Evolutionary conservation across 768 basidiomycete genomes (phyloP).

Genomic region (Termitomyces sp.): DNA sequence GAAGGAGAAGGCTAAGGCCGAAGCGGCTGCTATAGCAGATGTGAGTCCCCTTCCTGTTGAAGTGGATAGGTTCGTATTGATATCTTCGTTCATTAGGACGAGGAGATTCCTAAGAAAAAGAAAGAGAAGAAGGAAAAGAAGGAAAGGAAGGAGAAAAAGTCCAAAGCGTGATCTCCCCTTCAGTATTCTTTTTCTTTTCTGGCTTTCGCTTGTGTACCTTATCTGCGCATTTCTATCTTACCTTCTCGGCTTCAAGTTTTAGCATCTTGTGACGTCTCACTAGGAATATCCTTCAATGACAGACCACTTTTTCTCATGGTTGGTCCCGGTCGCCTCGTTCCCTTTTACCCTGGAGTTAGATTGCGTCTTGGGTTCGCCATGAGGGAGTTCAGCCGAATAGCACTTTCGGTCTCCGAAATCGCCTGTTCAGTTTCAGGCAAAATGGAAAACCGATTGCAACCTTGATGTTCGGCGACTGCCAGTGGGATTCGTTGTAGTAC

Average conservation of each 20-base stretch:
- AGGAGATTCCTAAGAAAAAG: conserved; percentile 37
- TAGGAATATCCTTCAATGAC: not conserved
- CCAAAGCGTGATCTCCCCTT: conserved; percentile 23
- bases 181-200: conserved; percentile 9
- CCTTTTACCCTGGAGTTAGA: too few species aligned
- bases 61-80: not conserved
- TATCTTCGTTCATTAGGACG: conserved; percentile 11
- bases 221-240: not conserved
- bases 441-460: not conserved
- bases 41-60: conserved; percentile 23
- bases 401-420: not conserved
- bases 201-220: conserved; percentile 5
- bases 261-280: not conserved
- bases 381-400: not conserved
- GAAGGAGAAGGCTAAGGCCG: conserved; percentile 58
- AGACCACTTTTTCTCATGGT: not conserved
- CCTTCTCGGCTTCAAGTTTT: not conserved
- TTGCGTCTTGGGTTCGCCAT: not conserved
- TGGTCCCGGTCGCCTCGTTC: not conserved
- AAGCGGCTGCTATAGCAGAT: conserved; percentile 36
- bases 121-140: conserved; percentile 52
- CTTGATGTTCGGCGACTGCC: too few species aligned
- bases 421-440: not conserved
- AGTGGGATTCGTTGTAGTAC: too few species aligned
- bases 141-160: conserved; percentile 30